phyloP scores from a whole-genome alignment of 371 early-diverging fungal genomes.

The Choanephora cucurbitarum region DNA sequence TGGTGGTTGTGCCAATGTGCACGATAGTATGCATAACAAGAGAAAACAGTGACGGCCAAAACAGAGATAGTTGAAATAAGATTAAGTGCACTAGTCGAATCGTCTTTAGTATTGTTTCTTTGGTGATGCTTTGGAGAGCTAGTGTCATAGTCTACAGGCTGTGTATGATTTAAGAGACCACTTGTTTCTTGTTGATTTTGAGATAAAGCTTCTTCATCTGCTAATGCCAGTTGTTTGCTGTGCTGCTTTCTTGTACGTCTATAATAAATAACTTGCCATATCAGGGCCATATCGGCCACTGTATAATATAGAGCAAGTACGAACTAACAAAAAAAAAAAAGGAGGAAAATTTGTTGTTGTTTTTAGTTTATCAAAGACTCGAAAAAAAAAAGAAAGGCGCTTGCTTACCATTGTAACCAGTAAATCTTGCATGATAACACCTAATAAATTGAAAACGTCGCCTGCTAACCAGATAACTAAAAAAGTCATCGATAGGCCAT shows the following conservation, averaged over 20 bases:
- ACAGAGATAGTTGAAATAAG: constrained; percentile 16
- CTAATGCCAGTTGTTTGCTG: neutral
- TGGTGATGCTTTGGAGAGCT: neutral
- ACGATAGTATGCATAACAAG: constrained; percentile 29
- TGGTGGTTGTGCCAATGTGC: constrained; percentile 5
- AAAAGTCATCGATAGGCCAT: constrained; percentile 70
- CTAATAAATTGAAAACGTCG: constrained; percentile 78
- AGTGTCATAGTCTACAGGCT: neutral
- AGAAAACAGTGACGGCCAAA: constrained; percentile 16
- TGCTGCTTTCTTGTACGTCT: neutral
- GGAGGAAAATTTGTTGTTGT: neutral
- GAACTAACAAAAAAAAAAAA: constrained; percentile 28
- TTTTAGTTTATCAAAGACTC: neutral
- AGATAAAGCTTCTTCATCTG: constrained; percentile 10
- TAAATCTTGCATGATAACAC: constrained; percentile 74
- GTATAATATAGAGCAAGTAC: constrained; percentile 52
- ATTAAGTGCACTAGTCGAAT: constrained; percentile 12
- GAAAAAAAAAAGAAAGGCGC: neutral
- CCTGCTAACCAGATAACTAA: constrained; percentile 84
- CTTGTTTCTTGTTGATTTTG: neutral
- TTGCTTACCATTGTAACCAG: constrained; percentile 59
- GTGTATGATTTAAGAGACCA: neutral
- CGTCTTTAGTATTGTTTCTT: constrained; percentile 6
- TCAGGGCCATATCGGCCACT: constrained; percentile 52
- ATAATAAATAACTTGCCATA: constrained; percentile 59